Evolutionary conservation across 495 filamentous ascomycete species (phyloP).

Genomic region (Melanomma pulvis-pyrius): DNA sequence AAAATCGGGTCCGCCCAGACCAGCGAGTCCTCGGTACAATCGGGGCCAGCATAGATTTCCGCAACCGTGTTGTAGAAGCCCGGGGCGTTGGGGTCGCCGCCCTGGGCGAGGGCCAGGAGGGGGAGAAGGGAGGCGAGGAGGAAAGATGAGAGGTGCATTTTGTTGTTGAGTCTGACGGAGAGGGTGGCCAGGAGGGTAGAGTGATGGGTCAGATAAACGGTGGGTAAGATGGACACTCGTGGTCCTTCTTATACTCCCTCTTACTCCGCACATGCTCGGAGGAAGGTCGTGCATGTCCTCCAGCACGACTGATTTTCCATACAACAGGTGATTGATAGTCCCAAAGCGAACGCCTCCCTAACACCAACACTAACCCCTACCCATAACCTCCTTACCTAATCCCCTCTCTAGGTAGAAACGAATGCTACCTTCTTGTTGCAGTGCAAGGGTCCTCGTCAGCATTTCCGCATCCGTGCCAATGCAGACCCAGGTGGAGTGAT

Average conservation of each 20-base stretch:
- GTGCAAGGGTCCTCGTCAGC: neutral
- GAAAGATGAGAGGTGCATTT: too few species aligned
- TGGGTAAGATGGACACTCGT: too few species aligned
- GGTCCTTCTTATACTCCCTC: too few species aligned
- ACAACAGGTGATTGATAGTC: too few species aligned
- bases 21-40: neutral
- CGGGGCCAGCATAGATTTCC: conserved; percentile 6
- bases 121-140: neutral
- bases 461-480: neutral
- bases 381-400: neutral
- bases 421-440: neutral
- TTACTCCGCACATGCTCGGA: too few species aligned
- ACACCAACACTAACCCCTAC: neutral
- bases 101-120: neutral
- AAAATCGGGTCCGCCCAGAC: conserved; percentile 11
- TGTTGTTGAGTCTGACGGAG: too few species aligned
- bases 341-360: too few species aligned
- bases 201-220: neutral
- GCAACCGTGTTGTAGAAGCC: conserved; percentile 14
- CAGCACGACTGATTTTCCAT: too few species aligned
- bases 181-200: neutral
- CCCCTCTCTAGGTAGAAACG: neutral
- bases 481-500: neutral
- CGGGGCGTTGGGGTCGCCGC: neutral
- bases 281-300: too few species aligned